phyloP scores from a whole-genome alignment of 2,329 filamentous ascomycete species.

The Ophiostoma ips region DNA sequence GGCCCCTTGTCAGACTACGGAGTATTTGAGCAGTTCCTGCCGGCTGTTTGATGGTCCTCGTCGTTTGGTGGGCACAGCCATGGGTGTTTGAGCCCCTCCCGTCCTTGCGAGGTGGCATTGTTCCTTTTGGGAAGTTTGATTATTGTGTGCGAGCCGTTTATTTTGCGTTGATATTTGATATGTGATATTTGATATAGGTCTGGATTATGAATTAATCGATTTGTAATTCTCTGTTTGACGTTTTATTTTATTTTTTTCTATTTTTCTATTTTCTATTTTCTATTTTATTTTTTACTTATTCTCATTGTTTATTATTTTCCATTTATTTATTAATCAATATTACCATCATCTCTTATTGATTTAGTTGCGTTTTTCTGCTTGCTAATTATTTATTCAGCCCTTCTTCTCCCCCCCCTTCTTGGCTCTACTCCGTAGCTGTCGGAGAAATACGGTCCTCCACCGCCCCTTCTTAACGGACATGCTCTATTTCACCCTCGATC shows the following conservation, averaged over 20 bases:
- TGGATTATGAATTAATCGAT: background rate
- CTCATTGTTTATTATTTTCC: no score
- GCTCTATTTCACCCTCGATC: constrained; percentile 2
- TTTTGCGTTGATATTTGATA: no score
- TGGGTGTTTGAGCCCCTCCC: constrained; percentile 2
- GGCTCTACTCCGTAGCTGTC: no score
- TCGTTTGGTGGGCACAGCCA: background rate
- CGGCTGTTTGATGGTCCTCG: background rate
- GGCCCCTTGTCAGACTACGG: background rate
- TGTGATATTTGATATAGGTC: no score
- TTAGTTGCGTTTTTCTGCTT: no score
- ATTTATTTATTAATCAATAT: no score
- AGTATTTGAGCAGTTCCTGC: background rate
- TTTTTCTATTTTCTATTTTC: background rate
- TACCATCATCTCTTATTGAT: no score
- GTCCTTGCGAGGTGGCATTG: background rate
- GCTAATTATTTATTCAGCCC: no score
- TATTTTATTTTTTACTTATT: background rate
- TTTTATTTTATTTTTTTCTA: background rate
- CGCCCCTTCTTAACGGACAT: no score
- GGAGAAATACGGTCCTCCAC: background rate
- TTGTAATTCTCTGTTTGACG: background rate
- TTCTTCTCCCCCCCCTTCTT: no score
- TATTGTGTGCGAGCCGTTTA: no score
- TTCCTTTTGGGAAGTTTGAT: no score